Evolutionary conservation across 805 yeast genomes (phyloP).

Genomic region (Yarrowia porcina): DNA sequence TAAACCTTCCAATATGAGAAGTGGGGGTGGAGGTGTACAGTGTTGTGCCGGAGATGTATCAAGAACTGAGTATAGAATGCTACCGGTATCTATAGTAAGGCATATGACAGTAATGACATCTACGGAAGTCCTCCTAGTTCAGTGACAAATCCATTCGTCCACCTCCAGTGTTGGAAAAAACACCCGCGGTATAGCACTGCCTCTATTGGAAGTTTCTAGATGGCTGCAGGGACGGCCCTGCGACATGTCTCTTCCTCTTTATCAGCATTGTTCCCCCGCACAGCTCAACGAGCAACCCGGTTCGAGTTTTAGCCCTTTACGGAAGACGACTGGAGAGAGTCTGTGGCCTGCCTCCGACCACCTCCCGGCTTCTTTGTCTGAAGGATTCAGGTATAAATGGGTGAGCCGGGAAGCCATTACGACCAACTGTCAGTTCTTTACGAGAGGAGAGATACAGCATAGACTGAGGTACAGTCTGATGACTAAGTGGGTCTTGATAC

Average conservation of each 20-base stretch:
- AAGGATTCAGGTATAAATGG: background rate
- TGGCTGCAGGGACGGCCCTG: conserved; percentile 1
- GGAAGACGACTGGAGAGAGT: background rate
- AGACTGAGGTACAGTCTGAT: too few species aligned
- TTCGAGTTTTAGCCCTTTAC: background rate
- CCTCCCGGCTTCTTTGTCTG: background rate
- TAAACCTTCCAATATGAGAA: conserved; percentile 4
- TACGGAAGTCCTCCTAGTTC: too few species aligned
- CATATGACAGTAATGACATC: too few species aligned
- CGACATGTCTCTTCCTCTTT: background rate
- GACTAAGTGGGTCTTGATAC: too few species aligned
- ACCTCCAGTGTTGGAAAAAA: too few species aligned
- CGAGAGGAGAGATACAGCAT: too few species aligned
- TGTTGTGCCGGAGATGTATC: too few species aligned
- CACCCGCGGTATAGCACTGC: background rate
- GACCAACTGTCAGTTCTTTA: too few species aligned
- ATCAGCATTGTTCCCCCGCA: background rate
- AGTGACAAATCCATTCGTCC: too few species aligned
- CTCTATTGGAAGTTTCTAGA: conserved; percentile 18
- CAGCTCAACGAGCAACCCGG: background rate
- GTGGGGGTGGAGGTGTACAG: background rate
- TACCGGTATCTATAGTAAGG: too few species aligned
- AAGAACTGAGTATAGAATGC: too few species aligned
- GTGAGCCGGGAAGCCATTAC: too few species aligned
- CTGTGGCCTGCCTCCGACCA: background rate